Conservation (phyloP, 2,329 filamentous ascomycete genomes). For the Biscogniauxia marginata region DNA sequence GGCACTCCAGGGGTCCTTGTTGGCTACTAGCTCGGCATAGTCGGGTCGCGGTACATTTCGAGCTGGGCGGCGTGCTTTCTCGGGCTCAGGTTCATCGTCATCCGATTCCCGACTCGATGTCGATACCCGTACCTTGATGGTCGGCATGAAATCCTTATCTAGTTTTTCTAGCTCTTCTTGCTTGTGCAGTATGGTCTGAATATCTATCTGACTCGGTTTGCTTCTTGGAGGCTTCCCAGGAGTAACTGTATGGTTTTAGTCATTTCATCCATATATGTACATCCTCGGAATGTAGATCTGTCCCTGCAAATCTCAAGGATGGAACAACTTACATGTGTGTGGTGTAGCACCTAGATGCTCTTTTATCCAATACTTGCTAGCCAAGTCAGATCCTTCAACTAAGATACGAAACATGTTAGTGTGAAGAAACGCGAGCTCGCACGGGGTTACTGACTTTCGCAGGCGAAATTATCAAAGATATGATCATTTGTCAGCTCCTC, state of each 20-base stretch:
- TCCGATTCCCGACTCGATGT: slow-evolving; percentile 10
- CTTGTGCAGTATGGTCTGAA: slow-evolving; percentile 5
- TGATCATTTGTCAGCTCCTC: slow-evolving; percentile 28
- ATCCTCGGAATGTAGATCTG: neutral
- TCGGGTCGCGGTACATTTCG: slow-evolving; percentile 26
- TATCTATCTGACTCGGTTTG: slow-evolving; percentile 7
- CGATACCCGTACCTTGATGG: slow-evolving; percentile 10
- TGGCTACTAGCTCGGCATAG: slow-evolving; percentile 29
- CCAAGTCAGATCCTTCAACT: slow-evolving; percentile 29
- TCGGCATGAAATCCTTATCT: slow-evolving; percentile 20
- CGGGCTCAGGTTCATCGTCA: slow-evolving; percentile 9
- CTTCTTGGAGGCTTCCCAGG: slow-evolving; percentile 13
- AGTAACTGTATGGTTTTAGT: slow-evolving; percentile 18
- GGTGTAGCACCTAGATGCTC: slow-evolving; percentile 27
- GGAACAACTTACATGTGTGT: slow-evolving; percentile 28
- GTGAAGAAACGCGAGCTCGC: neutral
- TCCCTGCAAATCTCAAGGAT: neutral
- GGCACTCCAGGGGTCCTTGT: slow-evolving; percentile 24
- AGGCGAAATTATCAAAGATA: slow-evolving; percentile 32
- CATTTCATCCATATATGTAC: neutral
- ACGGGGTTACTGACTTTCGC: slow-evolving; percentile 19
- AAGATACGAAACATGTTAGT: slow-evolving; percentile 1
- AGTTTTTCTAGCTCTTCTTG: slow-evolving; percentile 21
- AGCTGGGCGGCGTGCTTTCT: slow-evolving; percentile 23
- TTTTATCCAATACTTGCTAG: slow-evolving; percentile 29